A percentile compares a stretch with the other conserved stretches of the same genome.
Conservation (phyloP, 306 rosid genomes). For the Clitoria ternatea region DNA sequence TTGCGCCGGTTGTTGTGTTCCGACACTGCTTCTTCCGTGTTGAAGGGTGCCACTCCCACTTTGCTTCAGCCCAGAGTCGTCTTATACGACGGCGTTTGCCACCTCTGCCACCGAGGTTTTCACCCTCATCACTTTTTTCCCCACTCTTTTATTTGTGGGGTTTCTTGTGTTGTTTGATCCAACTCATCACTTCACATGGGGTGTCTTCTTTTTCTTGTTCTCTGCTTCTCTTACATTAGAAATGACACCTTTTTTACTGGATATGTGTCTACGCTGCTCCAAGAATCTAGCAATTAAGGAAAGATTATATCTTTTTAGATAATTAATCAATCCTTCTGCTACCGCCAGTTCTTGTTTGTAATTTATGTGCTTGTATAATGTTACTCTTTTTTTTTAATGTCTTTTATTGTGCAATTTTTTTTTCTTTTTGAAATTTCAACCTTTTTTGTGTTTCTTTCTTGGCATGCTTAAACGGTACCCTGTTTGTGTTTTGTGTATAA, state of each 20-base stretch:
- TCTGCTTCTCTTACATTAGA: background rate
- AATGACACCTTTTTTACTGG: background rate
- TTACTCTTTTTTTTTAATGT: background rate
- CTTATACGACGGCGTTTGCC: conserved; percentile 73
- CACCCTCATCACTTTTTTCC: background rate
- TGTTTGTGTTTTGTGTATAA: background rate
- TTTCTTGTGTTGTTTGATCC: background rate
- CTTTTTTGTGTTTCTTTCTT: background rate
- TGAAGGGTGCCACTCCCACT: conserved; percentile 19
- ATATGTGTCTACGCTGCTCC: background rate
- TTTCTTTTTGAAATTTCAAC: background rate
- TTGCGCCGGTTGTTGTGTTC: conserved; percentile 22
- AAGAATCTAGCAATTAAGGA: background rate
- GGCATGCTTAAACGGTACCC: background rate
- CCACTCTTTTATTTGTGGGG: background rate
- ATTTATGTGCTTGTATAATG: background rate
- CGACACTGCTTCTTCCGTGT: conserved; percentile 15
- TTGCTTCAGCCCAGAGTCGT: conserved; percentile 76
- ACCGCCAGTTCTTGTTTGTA: background rate
- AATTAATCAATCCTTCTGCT: background rate
- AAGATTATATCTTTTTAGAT: background rate
- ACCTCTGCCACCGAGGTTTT: conserved; percentile 69
- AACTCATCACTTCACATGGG: background rate
- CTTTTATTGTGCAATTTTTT: background rate
- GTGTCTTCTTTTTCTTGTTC: background rate